Percentiles rank a stretch among this genome's conserved stretches.
phyloP scores from a whole-genome alignment of 345 rosid genomes.

The Adansonia digitata region DNA sequence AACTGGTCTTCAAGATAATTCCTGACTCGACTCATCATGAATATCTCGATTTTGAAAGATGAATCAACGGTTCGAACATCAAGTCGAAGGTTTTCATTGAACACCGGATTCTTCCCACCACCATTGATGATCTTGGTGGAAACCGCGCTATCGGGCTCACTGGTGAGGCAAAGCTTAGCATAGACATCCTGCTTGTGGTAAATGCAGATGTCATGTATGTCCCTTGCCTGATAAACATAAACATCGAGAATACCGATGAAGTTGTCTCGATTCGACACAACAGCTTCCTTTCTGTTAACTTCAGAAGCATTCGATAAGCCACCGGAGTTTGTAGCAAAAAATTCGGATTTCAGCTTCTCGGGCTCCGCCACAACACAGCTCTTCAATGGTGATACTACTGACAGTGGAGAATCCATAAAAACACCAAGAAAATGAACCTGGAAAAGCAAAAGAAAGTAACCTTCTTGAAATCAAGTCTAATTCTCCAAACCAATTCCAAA shows the following conservation, averaged over 20 bases:
- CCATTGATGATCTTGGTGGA: slow-evolving; percentile 92
- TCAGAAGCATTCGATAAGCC: slow-evolving; percentile 31
- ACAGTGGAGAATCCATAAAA: slow-evolving; percentile 89
- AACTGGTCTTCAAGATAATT: slow-evolving; percentile 96
- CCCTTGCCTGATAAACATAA: slow-evolving; percentile 82
- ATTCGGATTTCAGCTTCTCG: slow-evolving; percentile 48
- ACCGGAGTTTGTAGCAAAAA: slow-evolving; percentile 9
- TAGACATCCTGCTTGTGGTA: slow-evolving; percentile 99
- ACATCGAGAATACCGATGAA: slow-evolving; percentile 67
- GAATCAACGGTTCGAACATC: slow-evolving; percentile 57
- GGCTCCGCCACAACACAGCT: slow-evolving; percentile 40
- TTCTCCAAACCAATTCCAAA: not conserved
- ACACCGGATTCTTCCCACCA: slow-evolving; percentile 94
- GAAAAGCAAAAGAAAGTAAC: slow-evolving; percentile 19
- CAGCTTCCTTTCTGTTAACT: slow-evolving; percentile 33
- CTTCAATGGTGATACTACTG: slow-evolving; percentile 87
- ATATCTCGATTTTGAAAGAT: slow-evolving; percentile 86
- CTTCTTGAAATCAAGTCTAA: not conserved
- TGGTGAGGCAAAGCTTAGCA: slow-evolving; percentile 86
- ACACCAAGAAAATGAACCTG: slow-evolving; percentile 26
- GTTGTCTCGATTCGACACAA: slow-evolving; percentile 25
- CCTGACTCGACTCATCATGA: slow-evolving; percentile 97
- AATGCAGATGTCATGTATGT: slow-evolving; percentile 96
- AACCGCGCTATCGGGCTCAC: slow-evolving; percentile 72
- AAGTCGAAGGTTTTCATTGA: slow-evolving; percentile 60